Evolutionary conservation across 208 protist genomes (phyloP).

Genomic region (Lotmaria passim): DNA sequence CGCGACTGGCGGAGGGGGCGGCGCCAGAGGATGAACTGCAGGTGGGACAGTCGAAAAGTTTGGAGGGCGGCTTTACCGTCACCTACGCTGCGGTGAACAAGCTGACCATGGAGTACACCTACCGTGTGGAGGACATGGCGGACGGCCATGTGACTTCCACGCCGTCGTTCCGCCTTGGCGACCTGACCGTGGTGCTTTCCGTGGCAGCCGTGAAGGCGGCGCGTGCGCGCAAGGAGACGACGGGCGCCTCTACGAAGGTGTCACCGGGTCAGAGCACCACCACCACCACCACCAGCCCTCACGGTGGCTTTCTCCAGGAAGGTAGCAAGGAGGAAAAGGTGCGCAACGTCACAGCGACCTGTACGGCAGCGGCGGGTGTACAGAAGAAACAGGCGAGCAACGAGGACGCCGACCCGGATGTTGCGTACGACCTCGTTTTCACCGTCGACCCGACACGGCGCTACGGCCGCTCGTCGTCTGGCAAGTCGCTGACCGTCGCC

Average conservation of each 20-base stretch:
- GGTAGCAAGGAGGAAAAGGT: conserved; percentile 30
- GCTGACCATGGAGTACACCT: conserved; percentile 21
- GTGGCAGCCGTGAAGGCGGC: conserved; percentile 34
- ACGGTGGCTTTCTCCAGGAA: conserved; percentile 8
- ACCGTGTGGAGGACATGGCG: conserved; percentile 13
- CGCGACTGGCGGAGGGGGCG: conserved; percentile 30
- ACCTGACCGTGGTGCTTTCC: conserved; percentile 33
- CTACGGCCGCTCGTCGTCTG: conserved; percentile 46
- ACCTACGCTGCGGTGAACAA: conserved; percentile 25
- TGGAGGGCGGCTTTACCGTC: conserved; percentile 52
- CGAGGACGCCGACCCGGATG: not conserved
- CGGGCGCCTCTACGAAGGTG: not conserved
- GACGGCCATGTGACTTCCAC: conserved; percentile 30
- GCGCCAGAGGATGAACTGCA: conserved; percentile 14
- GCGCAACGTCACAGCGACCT: conserved; percentile 40
- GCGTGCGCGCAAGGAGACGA: conserved; percentile 28
- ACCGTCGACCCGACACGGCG: conserved; percentile 64
- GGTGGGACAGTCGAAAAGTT: conserved; percentile 31
- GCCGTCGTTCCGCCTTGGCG: conserved; percentile 27
- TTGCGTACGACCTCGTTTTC: conserved; percentile 35
- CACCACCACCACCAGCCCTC: not conserved
- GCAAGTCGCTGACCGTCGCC: conserved; percentile 67
- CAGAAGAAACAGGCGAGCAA: not conserved
- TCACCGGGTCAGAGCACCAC: not conserved
- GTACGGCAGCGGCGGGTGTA: not conserved